A percentile compares a stretch with the other conserved stretches of the same genome.
phyloP scores from a whole-genome alignment of 2,329 filamentous ascomycete species.

The Colletotrichum nymphaeae region DNA sequence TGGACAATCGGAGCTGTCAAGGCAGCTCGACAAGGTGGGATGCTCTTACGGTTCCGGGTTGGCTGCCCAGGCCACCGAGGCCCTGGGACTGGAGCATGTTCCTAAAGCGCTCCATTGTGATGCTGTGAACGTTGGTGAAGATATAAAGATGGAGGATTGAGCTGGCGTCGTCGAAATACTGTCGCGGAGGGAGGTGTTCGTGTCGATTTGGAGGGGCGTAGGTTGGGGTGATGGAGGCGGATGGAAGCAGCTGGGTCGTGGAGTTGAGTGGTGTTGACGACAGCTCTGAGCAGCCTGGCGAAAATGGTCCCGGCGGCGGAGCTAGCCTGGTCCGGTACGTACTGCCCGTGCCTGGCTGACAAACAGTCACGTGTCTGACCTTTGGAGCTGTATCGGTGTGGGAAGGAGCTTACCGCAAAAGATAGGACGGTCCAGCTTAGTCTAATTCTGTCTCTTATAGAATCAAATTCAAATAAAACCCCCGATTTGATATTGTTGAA shows the following conservation, averaged over 20 bases:
- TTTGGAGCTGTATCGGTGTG: neutral
- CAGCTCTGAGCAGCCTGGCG: slow-evolving; percentile 47
- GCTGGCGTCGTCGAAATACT: neutral
- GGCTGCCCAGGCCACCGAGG: slow-evolving; percentile 71
- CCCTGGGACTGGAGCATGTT: slow-evolving; percentile 85
- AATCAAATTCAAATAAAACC: neutral
- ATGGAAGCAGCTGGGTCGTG: slow-evolving; percentile 35
- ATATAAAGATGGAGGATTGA: neutral
- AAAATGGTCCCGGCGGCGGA: slow-evolving; percentile 36
- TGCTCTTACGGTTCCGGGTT: slow-evolving; percentile 69
- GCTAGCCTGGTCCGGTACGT: slow-evolving; percentile 36
- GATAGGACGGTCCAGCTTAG: too few species aligned
- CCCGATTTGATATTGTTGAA: too few species aligned
- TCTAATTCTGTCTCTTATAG: neutral
- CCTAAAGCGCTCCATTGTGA: slow-evolving; percentile 88
- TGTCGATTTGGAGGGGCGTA: slow-evolving; percentile 6
- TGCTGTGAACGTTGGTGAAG: neutral
- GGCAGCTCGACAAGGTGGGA: slow-evolving; percentile 27
- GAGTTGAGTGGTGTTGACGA: slow-evolving; percentile 41
- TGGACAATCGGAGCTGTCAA: slow-evolving; percentile 3
- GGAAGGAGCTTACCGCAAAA: neutral
- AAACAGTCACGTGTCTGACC: slow-evolving; percentile 25
- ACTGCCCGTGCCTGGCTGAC: slow-evolving; percentile 3
- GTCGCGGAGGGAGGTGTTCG: neutral
- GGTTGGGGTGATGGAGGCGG: slow-evolving; percentile 31